These are phyloP conservation scores for Apodospora peruviana DNA, from an alignment of 495 filamentous ascomycete species.

Conservation along the genomic window DNA sequence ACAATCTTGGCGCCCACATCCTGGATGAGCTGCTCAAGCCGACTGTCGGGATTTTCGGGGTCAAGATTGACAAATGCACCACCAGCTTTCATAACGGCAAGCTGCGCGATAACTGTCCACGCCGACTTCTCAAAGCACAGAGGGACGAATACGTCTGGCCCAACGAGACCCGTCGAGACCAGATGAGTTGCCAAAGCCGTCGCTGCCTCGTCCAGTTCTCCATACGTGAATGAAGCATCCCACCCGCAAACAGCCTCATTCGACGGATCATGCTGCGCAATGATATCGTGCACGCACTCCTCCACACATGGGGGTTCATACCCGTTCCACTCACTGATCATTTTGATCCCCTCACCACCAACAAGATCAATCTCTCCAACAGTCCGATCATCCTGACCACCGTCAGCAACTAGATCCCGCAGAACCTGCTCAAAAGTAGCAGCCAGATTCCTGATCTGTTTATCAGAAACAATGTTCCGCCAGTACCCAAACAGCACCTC, in stretches of 20 bases:
- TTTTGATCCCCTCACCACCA: background rate
- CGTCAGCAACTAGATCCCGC: constrained; percentile 27
- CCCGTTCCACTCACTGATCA: constrained; percentile 17
- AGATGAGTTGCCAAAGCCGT: constrained; percentile 37
- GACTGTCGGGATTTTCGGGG: constrained; percentile 44
- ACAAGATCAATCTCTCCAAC: constrained; percentile 19
- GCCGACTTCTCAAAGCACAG: constrained; percentile 46
- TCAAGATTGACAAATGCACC: constrained; percentile 55
- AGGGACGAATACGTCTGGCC: constrained; percentile 45
- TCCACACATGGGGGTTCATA: constrained; percentile 18
- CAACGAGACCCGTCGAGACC: constrained; percentile 31
- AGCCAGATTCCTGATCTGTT: constrained; percentile 44
- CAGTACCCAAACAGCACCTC: constrained; percentile 53
- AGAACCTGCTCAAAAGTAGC: constrained; percentile 43
- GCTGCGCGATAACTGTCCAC: constrained; percentile 36
- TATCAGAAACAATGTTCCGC: constrained; percentile 34
- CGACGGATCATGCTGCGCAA: constrained; percentile 39
- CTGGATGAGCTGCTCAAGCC: constrained; percentile 31
- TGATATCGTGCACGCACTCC: constrained; percentile 43
- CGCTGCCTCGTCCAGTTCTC: constrained; percentile 37
- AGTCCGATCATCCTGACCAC: constrained; percentile 11
- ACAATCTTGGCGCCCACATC: constrained; percentile 30
- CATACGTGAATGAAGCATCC: constrained; percentile 56
- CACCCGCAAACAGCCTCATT: constrained; percentile 42
- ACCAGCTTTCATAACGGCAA: constrained; percentile 42